Evolutionary conservation across 2,329 filamentous ascomycete species (phyloP), one percentile per base, ranked within the genome.

Genomic region (Ceratocystis cacaofunesta): DNA sequence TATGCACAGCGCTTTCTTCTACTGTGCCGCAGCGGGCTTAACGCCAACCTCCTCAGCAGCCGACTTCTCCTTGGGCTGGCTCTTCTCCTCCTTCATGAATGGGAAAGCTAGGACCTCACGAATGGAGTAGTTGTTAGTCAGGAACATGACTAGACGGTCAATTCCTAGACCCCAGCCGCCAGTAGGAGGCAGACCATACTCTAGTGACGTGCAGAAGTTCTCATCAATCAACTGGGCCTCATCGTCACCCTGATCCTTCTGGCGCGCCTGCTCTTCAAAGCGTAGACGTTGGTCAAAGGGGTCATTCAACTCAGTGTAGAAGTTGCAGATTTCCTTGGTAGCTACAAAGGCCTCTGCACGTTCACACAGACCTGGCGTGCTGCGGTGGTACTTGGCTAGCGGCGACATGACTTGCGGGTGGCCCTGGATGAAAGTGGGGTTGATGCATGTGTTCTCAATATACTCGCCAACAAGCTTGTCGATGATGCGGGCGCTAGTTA

Each of bases 101-200:
- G 94, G 94, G 85, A 99, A 99, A 7, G 92, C 86, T 69, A 97
- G 78, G 2, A 97, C 92, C 77, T 99, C 94, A 77, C 94, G 92
- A 75, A 99, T 99, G 71, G 85, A 89, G 79, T 95, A 76, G 78
- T 96, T 89, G 77, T 97, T 85, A 61, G 92, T 96, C 76, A 97
- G 78, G 83, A 95, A 95, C 91, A 95, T 95, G 75, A 91, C 88
- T 75, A 95, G 78, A 68, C 92, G 86, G 78, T 97, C 92, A 70
- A 96, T 94, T 69, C 94, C 94, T 84, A 97, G 90, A 70, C 92
- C 94, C 88, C 89, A 99, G 61, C 94, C 94, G 75, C 90, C 94
- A 1, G 94, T 99, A 0, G 94, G 94, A 5, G 94, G 92, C 67
- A 99, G 78, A 70, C 89, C 90, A 72, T 91, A 94, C 73, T 97